Conservation (phyloP, 148 eudicot genomes). For the Pouteria glomerata region DNA sequence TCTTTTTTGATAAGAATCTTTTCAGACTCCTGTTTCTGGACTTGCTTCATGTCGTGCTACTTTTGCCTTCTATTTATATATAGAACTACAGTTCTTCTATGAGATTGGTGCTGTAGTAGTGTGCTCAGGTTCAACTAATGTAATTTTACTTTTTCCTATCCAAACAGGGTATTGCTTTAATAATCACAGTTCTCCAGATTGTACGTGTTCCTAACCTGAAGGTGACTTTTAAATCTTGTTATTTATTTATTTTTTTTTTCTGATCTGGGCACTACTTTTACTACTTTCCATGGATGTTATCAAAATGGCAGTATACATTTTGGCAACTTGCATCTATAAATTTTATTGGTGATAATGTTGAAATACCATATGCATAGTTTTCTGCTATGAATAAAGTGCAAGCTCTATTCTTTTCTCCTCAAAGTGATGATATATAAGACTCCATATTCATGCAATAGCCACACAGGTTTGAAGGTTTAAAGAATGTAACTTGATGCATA, state of each 20-base stretch:
- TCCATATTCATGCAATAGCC: no score
- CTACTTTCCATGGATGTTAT: background rate
- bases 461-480: no score
- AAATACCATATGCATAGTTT: background rate
- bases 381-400: no score
- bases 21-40: background rate
- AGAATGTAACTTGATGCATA: no score
- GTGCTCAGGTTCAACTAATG: background rate
- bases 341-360: background rate
- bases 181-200: constrained; percentile 95
- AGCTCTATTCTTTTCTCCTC: no score
- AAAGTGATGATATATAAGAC: no score
- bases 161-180: constrained; percentile 90
- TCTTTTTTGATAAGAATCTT: no score
- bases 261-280: background rate
- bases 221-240: constrained; percentile 33
- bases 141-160: constrained; percentile 11
- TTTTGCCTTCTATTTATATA: background rate
- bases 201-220: constrained; percentile 94
- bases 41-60: background rate
- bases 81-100: background rate
- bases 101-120: background rate
- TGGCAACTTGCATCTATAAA: background rate
- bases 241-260: background rate
- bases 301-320: background rate